These are phyloP conservation scores for Zoysia pacifica DNA, from an alignment of 176 grass and related monocot genomes.

Conservation along the genomic window DNA sequence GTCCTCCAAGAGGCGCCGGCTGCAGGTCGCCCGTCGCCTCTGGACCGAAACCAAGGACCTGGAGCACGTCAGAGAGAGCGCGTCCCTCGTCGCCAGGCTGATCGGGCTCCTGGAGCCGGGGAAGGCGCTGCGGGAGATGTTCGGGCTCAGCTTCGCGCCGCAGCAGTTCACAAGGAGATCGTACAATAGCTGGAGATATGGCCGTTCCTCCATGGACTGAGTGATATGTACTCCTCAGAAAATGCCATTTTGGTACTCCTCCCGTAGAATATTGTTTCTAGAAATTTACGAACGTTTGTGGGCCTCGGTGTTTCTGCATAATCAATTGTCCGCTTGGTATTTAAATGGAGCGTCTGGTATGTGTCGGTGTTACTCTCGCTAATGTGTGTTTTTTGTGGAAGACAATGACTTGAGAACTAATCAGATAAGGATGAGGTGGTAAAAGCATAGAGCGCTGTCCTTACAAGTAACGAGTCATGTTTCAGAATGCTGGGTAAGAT, in stretches of 20 bases:
- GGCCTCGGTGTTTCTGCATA: background rate
- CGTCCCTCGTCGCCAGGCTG: constrained; percentile 72
- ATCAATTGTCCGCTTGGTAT: background rate
- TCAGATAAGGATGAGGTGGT: no score
- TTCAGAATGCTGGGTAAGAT: no score
- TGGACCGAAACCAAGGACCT: constrained; percentile 77
- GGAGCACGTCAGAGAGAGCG: constrained; percentile 90
- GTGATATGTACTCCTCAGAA: background rate
- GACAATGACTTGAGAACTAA: no score
- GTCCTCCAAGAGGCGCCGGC: constrained; percentile 70
- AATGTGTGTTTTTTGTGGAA: background rate
- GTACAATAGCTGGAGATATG: constrained; percentile 72
- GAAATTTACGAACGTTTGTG: background rate
- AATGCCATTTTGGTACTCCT: background rate
- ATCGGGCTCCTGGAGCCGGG: constrained; percentile 83
- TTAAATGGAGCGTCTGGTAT: background rate
- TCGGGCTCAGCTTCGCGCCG: constrained; percentile 83
- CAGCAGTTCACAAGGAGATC: constrained; percentile 62
- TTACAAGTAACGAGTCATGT: no score
- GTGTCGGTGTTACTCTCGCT: background rate
- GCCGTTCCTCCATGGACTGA: constrained; percentile 55
- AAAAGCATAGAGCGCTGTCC: no score
- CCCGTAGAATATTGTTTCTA: background rate
- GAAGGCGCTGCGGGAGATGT: constrained; percentile 92
- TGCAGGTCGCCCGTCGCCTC: constrained; percentile 67